phyloP scores from a whole-genome alignment of 148 eudicot species.

The Spergularia marina region DNA sequence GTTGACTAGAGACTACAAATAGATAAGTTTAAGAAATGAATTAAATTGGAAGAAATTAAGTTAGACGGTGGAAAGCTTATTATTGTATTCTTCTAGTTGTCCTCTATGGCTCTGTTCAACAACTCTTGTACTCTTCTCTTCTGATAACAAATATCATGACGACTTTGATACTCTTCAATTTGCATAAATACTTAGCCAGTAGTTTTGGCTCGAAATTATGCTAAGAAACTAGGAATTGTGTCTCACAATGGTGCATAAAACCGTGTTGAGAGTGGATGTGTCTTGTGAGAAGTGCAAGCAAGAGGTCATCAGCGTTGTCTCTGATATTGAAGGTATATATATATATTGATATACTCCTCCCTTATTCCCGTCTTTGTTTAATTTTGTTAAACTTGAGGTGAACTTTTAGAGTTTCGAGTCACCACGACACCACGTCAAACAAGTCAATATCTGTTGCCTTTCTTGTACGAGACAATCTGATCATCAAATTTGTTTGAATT shows the following conservation, averaged over 20 bases:
- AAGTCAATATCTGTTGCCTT: too few relatives aligned
- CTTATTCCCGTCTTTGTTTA: not conserved
- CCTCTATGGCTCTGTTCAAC: not conserved
- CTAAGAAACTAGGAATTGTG: not conserved
- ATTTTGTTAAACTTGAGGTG: not conserved
- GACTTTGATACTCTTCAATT: not conserved
- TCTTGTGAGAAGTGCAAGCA: constrained; percentile 49
- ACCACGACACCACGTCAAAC: not conserved
- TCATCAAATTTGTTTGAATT: too few relatives aligned
- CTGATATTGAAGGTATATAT: constrained; percentile 44
- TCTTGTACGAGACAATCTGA: too few relatives aligned
- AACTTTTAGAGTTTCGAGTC: not conserved
- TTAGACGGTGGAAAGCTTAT: not conserved
- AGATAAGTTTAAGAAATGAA: not conserved
- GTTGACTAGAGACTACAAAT: too few relatives aligned
- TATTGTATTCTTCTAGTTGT: not conserved
- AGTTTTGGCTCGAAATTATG: not conserved
- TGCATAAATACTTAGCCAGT: not conserved
- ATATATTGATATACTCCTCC: too few relatives aligned
- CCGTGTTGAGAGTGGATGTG: constrained; percentile 43
- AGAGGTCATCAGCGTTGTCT: constrained; percentile 41
- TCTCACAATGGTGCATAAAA: constrained; percentile 26
- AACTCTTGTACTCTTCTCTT: not conserved
- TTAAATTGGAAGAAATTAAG: not conserved
- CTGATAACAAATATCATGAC: not conserved